Percentiles rank a stretch among this genome's conserved stretches.
Evolutionary conservation across 176 grass and related monocot genomes (phyloP).

Genomic region (Rhynchospora tenuis): DNA sequence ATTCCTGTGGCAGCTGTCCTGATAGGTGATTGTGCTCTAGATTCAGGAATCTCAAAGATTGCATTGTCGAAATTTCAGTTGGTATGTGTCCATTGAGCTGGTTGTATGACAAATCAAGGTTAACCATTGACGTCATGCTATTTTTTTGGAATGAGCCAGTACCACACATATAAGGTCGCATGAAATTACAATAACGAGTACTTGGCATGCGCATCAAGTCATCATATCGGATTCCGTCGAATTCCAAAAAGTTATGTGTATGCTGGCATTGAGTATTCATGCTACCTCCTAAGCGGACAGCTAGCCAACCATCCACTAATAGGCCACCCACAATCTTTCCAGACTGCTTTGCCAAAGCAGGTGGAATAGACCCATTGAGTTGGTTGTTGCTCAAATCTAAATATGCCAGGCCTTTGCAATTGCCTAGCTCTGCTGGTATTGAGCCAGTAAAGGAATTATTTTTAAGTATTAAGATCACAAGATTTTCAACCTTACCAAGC

Average conservation of each 20-base stretch:
- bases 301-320: neutral
- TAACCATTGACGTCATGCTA: no score
- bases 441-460: constrained; percentile 25
- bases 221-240: constrained; percentile 56
- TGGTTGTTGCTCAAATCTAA: constrained; percentile 33
- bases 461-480: constrained; percentile 10
- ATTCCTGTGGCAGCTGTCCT: no score
- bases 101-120: no score
- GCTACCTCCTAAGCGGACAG: constrained; percentile 57
- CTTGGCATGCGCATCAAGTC: no score
- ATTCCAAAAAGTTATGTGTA: constrained; percentile 64
- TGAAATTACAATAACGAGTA: no score
- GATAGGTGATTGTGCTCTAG: no score
- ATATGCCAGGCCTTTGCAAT: constrained; percentile 25
- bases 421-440: constrained; percentile 13
- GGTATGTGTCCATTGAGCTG: no score
- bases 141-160: no score
- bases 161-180: no score
- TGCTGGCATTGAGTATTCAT: constrained; percentile 58
- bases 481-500: constrained; percentile 11
- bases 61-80: no score
- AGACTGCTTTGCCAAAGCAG: constrained; percentile 16
- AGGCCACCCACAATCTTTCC: neutral
- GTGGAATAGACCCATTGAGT: constrained; percentile 22
- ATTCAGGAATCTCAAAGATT: no score